These are phyloP conservation scores for Leptographium flavum DNA, from an alignment of 2,329 filamentous ascomycete genomes.

Conservation along the genomic window DNA sequence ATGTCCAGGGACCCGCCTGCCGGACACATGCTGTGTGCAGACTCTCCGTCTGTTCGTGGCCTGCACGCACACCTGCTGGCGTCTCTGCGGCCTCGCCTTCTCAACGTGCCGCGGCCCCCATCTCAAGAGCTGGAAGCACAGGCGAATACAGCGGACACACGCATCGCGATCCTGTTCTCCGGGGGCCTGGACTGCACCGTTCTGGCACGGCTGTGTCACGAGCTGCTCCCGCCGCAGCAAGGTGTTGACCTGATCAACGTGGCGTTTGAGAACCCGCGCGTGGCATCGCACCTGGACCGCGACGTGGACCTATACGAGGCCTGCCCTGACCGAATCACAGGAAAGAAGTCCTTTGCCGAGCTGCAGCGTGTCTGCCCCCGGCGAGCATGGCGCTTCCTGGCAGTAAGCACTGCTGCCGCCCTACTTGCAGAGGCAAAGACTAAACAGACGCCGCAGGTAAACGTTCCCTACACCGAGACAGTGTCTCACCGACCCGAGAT, in stretches of 20 bases:
- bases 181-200: slow-evolving; percentile 89
- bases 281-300: slow-evolving; percentile 37
- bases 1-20: slow-evolving; percentile 20
- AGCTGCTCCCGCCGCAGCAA: slow-evolving; percentile 54
- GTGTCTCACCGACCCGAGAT: slow-evolving; percentile 53
- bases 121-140: neutral
- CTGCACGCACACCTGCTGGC: slow-evolving; percentile 40
- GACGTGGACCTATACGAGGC: slow-evolving; percentile 49
- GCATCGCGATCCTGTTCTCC: slow-evolving; percentile 76
- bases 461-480: slow-evolving; percentile 69
- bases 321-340: slow-evolving; percentile 84
- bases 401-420: slow-evolving; percentile 27
- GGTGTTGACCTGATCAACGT: slow-evolving; percentile 85
- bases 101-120: slow-evolving; percentile 44
- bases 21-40: slow-evolving; percentile 16
- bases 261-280: slow-evolving; percentile 85
- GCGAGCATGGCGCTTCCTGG: slow-evolving; percentile 71
- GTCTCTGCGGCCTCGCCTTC: slow-evolving; percentile 50
- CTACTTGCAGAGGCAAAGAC: neutral
- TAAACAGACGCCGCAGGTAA: slow-evolving; percentile 33
- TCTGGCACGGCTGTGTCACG: slow-evolving; percentile 65
- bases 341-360: slow-evolving; percentile 65
- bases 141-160: slow-evolving; percentile 27
- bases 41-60: slow-evolving; percentile 35
- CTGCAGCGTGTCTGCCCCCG: slow-evolving; percentile 52